Base-by-base conservation (phyloP, 345 rosid genomes). In the Erucastrum elatum region DNA sequence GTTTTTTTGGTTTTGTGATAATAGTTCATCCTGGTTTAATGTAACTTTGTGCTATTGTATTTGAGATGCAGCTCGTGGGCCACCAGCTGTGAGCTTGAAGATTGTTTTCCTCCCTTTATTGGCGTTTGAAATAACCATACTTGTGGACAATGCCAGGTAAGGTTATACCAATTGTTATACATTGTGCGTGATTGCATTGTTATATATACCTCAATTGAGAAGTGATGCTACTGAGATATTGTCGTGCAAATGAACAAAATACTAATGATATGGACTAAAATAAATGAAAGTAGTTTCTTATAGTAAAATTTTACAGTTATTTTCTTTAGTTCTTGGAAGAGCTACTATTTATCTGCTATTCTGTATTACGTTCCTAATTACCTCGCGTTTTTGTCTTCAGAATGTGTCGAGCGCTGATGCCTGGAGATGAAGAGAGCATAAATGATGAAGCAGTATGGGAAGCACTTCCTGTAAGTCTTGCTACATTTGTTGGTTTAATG, bases 391-490 rank as follows among this genome's bases (percentile, higher is more conserved):
- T 66, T 46, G 46, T 78, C 39, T 71, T 72, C 85, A 94, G 98
- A 79, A 94, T 94, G 98, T 94, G 98, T 66, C 90, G 89, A 83
- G 95, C 95, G 77, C 82, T 94, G 74, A 91, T 92, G 96, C 97
- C 97, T 0, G 97, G 94, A 59, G 98, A 94, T 74, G 98, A 93
- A 81, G 98, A 90, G 78, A 87, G 85, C 85, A 87, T 88, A 84
- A 89, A 81, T 58, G 97, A 92, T 79, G 98, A 92, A 87, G 90
- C 98, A 77, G 87, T 92, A 85, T 92, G 97, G 98, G 98, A 94
- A 81, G 90, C 98, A 21, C 87, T 94, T 53, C 98, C 98, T 68
- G 98, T 92, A 86, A 91, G 95, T 88, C 29, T 37, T 69, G 27
- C 59, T 62, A 61, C 34, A 61, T 74, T 63, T 62, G 53, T 55